These are phyloP conservation scores for Penicillium antarcticum DNA, from an alignment of 495 filamentous ascomycete genomes.

Conservation along the genomic window DNA sequence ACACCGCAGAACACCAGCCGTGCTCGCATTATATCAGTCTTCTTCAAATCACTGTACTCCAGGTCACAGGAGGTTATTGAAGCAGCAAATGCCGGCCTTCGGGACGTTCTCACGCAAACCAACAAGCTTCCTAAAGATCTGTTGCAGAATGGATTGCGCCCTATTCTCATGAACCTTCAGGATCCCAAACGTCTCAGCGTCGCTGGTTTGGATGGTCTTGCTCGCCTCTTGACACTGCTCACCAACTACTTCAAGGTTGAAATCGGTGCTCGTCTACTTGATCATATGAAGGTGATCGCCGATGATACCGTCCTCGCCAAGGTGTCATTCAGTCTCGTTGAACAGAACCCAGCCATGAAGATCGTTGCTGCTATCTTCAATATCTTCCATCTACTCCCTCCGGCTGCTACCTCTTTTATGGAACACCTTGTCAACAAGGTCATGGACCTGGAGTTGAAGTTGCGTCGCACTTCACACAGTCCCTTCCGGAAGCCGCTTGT, in stretches of 20 bases:
- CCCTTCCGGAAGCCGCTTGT: slow-evolving; percentile 91
- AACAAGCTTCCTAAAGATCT: slow-evolving; percentile 95
- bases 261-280: slow-evolving; percentile 84
- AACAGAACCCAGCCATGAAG: slow-evolving; percentile 87
- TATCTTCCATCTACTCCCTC: slow-evolving; percentile 90
- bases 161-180: slow-evolving; percentile 92
- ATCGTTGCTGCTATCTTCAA: slow-evolving; percentile 91
- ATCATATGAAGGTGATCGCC: slow-evolving; percentile 89
- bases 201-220: slow-evolving; percentile 86
- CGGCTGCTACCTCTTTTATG: slow-evolving; percentile 87
- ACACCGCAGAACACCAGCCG: slow-evolving; percentile 68
- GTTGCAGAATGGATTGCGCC: slow-evolving; percentile 87
- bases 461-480: slow-evolving; percentile 87
- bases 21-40: slow-evolving; percentile 84
- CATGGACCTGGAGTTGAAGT: slow-evolving; percentile 78
- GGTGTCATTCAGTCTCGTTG: slow-evolving; percentile 88
- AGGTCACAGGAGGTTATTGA: slow-evolving; percentile 88
- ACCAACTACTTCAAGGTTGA: slow-evolving; percentile 99
- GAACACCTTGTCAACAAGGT: slow-evolving; percentile 83
- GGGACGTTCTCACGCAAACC: slow-evolving; percentile 77
- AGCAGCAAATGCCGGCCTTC: slow-evolving; percentile 84
- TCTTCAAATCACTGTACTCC: slow-evolving; percentile 96
- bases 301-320: slow-evolving; percentile 77
- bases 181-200: slow-evolving; percentile 89
- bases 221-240: slow-evolving; percentile 79